A percentile compares a stretch with the other conserved stretches of the same genome.
Evolutionary conservation across 352 stramenopile genomes (phyloP).

Genomic region (Phytophthora fragariaefolia): DNA sequence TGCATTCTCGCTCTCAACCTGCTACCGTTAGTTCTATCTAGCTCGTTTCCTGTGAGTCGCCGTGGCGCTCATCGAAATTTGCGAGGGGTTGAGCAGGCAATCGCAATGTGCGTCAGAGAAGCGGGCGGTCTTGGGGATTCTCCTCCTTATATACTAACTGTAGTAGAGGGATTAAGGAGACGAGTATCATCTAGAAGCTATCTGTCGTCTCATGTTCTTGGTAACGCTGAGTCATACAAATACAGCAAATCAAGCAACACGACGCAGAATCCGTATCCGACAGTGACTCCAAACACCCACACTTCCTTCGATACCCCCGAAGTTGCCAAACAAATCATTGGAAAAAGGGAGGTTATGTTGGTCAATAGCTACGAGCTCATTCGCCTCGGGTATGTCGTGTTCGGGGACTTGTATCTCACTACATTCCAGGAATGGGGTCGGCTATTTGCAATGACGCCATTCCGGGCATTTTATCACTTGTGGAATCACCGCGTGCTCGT

Average conservation of each 20-base stretch:
- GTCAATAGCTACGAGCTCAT: slow-evolving; percentile 40
- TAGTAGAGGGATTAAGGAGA: slow-evolving; percentile 31
- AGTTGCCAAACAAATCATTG: too few species aligned
- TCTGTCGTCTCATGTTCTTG: too few species aligned
- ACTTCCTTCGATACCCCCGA: too few species aligned
- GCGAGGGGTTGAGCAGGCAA: slow-evolving; percentile 20
- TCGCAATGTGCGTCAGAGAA: slow-evolving; percentile 14
- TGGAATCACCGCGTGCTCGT: slow-evolving; percentile 37
- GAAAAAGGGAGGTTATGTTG: not conserved
- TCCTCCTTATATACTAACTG: slow-evolving; percentile 10
- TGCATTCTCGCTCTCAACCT: slow-evolving; percentile 36
- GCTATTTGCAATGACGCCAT: slow-evolving; percentile 15
- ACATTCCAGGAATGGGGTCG: slow-evolving; percentile 34
- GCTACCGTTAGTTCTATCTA: slow-evolving; percentile 30
- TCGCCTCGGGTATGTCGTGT: slow-evolving; percentile 32
- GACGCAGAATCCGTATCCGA: too few species aligned
- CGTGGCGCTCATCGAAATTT: not conserved
- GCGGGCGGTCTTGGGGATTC: slow-evolving; percentile 11
- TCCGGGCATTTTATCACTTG: slow-evolving; percentile 21
- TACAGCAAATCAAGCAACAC: too few species aligned
- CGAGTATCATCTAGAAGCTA: not conserved
- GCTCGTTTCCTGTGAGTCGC: slow-evolving; percentile 5
- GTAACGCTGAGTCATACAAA: too few species aligned
- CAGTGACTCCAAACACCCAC: too few species aligned
- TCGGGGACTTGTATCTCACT: slow-evolving; percentile 28